Evolutionary conservation across 176 grass and related monocot genomes (phyloP).

Genomic region (Oryza australiensis): DNA sequence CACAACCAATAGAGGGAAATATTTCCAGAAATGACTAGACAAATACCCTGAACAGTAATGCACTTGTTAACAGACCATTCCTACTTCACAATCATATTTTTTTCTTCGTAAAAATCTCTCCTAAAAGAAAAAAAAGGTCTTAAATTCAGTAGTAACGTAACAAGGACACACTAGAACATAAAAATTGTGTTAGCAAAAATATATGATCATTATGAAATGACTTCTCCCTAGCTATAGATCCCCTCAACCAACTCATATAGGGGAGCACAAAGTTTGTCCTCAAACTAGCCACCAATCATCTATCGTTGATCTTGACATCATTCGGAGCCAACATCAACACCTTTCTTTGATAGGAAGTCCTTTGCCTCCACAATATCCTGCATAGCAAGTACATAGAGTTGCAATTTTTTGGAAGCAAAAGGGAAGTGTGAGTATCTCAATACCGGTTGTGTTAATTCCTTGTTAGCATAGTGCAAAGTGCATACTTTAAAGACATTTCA

Average conservation of each 20-base stretch:
- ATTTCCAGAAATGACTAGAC: background rate
- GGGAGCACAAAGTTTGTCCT: background rate
- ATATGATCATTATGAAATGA: background rate
- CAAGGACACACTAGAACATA: background rate
- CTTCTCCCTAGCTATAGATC: conserved; percentile 8
- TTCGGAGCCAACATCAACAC: conserved; percentile 63
- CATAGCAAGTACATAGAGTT: background rate
- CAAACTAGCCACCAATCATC: background rate
- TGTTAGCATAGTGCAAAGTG: background rate
- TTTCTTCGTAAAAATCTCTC: background rate
- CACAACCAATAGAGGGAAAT: background rate
- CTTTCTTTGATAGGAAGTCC: conserved; percentile 68
- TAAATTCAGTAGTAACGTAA: background rate
- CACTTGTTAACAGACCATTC: conserved; percentile 12
- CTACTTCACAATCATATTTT: background rate
- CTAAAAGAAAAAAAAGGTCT: background rate
- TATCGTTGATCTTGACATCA: conserved; percentile 26
- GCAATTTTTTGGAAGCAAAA: background rate
- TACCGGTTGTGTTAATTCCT: background rate
- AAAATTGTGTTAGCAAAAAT: conserved; percentile 25
- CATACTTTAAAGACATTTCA: conserved; percentile 7
- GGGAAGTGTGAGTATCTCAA: background rate
- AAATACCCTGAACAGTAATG: background rate
- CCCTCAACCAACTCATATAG: background rate
- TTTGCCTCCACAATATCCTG: conserved; percentile 82